Evolutionary conservation across 495 filamentous ascomycete genomes (phyloP).

Genomic region (Immersiella caudata): DNA sequence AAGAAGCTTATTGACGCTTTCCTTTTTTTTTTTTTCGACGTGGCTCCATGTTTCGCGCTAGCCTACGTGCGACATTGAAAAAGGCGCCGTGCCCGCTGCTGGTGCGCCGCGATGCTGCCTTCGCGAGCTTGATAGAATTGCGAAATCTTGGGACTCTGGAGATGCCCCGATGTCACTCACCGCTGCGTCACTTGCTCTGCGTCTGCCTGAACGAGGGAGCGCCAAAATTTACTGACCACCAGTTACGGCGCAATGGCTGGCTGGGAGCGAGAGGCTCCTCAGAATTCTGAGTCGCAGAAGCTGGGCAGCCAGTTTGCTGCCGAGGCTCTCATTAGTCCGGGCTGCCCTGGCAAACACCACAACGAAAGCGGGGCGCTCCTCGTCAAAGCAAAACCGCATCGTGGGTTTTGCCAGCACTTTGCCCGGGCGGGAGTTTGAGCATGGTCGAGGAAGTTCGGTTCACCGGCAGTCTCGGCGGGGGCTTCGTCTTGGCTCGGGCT

Average conservation of each 20-base stretch:
- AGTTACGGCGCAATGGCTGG: too few species aligned
- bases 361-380: too few species aligned
- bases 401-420: background rate
- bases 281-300: too few species aligned
- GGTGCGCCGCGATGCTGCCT: background rate
- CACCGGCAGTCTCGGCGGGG: constrained; percentile 15
- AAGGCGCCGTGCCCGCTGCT: background rate
- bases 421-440: constrained; percentile 10
- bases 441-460: background rate
- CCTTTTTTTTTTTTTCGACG: background rate
- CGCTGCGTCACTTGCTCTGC: background rate
- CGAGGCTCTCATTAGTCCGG: too few species aligned
- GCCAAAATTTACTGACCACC: too few species aligned
- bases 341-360: too few species aligned
- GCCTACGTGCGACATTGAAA: background rate
- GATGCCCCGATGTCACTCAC: background rate
- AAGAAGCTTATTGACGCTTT: background rate
- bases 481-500: background rate
- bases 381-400: background rate
- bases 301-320: too few species aligned
- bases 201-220: too few species aligned
- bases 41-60: background rate
- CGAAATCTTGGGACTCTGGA: background rate
- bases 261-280: too few species aligned
- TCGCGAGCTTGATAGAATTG: background rate